These are phyloP conservation scores for Afroboletus lepidellus DNA, from an alignment of 1,284 basidiomycete species.

Conservation along the genomic window DNA sequence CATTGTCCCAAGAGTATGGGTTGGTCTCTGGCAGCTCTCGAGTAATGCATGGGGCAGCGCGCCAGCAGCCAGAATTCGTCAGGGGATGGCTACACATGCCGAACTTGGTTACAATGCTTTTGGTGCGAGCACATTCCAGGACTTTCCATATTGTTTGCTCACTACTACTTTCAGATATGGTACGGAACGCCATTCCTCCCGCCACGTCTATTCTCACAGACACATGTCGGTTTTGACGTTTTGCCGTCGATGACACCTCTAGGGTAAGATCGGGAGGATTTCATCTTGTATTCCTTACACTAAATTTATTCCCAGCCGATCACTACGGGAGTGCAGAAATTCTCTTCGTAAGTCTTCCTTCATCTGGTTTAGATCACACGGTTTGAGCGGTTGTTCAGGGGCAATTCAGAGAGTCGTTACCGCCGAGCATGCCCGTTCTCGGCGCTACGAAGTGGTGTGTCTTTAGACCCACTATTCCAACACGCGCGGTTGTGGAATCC, in stretches of 20 bases:
- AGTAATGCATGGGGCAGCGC: conserved; percentile 81
- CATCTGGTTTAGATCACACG: not conserved
- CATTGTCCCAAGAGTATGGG: conserved; percentile 65
- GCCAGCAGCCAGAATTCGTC: conserved; percentile 59
- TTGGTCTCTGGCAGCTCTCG: conserved; percentile 80
- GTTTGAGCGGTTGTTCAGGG: conserved; percentile 46
- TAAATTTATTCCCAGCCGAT: conserved; percentile 53
- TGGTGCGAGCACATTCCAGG: conserved; percentile 42
- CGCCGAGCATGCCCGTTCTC: conserved; percentile 46
- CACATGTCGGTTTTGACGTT: not conserved
- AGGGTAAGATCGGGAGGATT: conserved; percentile 18
- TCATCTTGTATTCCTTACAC: not conserved
- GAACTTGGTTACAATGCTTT: conserved; percentile 71
- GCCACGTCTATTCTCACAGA: conserved; percentile 21
- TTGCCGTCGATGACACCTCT: conserved; percentile 4
- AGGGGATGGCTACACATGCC: conserved; percentile 64
- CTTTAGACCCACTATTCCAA: conserved; percentile 55
- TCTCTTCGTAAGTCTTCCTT: conserved; percentile 56
- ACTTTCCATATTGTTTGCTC: conserved; percentile 6
- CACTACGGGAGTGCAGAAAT: conserved; percentile 81
- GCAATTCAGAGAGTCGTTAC: conserved; percentile 54
- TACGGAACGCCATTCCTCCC: conserved; percentile 31
- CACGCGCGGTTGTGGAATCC: conserved; percentile 57
- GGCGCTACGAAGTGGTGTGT: conserved; percentile 84
- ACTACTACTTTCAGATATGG: conserved; percentile 48